A percentile compares a stretch with the other conserved stretches of the same genome.
Evolutionary conservation across 2,329 filamentous ascomycete species (phyloP).

Genomic region (Lachnellula occidentalis): DNA sequence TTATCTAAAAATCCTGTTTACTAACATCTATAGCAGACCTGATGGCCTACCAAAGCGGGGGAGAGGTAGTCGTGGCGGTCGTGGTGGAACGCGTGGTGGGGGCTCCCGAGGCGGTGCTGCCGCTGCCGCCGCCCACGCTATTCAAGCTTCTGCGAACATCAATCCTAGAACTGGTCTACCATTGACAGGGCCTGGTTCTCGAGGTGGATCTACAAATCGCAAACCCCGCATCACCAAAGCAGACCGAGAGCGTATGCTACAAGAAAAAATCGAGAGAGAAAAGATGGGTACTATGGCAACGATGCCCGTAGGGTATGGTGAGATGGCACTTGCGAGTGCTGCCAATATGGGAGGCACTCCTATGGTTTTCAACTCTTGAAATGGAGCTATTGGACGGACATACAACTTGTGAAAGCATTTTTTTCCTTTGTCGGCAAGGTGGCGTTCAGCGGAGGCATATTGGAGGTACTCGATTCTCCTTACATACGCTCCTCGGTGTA

Average conservation of each 20-base stretch:
- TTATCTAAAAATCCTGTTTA: not conserved
- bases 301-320: slow-evolving; percentile 25
- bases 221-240: slow-evolving; percentile 85
- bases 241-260: slow-evolving; percentile 73
- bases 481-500: slow-evolving; percentile 8
- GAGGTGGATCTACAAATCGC: slow-evolving; percentile 67
- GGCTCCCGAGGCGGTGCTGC: slow-evolving; percentile 59
- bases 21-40: slow-evolving; percentile 47
- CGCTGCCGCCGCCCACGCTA: slow-evolving; percentile 28
- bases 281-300: slow-evolving; percentile 29
- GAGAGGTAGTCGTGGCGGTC: slow-evolving; percentile 47
- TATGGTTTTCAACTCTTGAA: slow-evolving; percentile 30
- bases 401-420: slow-evolving; percentile 6
- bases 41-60: slow-evolving; percentile 70
- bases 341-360: slow-evolving; percentile 28
- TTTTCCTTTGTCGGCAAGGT: slow-evolving; percentile 1
- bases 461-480: not conserved
- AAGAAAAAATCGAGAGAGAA: slow-evolving; percentile 74
- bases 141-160: slow-evolving; percentile 37
- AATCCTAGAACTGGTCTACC: slow-evolving; percentile 39
- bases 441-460: slow-evolving; percentile 8
- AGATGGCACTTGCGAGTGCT: slow-evolving; percentile 24
- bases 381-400: not conserved
- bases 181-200: slow-evolving; percentile 56
- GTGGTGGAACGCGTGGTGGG: slow-evolving; percentile 47